phyloP scores from a whole-genome alignment of 164 flowering plant species.

The Hamamelis virginiana region DNA sequence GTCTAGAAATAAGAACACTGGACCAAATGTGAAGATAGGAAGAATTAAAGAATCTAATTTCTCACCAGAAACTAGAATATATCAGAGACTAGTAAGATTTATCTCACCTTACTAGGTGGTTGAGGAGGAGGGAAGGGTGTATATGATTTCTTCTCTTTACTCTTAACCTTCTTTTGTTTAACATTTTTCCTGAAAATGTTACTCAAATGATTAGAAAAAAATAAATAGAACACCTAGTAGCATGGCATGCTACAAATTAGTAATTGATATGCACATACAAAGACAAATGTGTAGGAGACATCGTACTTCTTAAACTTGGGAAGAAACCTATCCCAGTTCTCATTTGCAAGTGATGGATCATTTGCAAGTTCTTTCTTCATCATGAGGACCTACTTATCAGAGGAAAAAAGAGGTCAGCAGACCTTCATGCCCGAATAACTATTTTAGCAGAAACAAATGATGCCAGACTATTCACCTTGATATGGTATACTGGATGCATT shows the following conservation, averaged over 20 bases:
- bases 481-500: constrained; percentile 80
- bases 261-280: background rate
- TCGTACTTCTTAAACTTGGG: constrained; percentile 89
- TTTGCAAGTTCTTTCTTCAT: constrained; percentile 81
- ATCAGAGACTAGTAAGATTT: background rate
- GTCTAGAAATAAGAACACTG: too few species aligned
- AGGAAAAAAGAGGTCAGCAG: constrained; percentile 2
- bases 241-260: background rate
- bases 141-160: constrained; percentile 86
- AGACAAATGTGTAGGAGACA: background rate
- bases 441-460: background rate
- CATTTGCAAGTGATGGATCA: constrained; percentile 72
- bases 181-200: constrained; percentile 79
- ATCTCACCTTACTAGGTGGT: constrained; percentile 86
- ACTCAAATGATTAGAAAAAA: background rate
- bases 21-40: too few species aligned
- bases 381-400: constrained; percentile 60
- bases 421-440: background rate
- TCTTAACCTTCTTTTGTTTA: constrained; percentile 71
- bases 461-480: constrained; percentile 54
- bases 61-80: background rate
- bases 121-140: constrained; percentile 98
- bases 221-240: background rate
- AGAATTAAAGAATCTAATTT: background rate
- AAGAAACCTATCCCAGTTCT: constrained; percentile 97